These are phyloP conservation scores for Ceratobasidium theobromae DNA, from an alignment of 1,284 basidiomycete genomes.

Conservation along the genomic window DNA sequence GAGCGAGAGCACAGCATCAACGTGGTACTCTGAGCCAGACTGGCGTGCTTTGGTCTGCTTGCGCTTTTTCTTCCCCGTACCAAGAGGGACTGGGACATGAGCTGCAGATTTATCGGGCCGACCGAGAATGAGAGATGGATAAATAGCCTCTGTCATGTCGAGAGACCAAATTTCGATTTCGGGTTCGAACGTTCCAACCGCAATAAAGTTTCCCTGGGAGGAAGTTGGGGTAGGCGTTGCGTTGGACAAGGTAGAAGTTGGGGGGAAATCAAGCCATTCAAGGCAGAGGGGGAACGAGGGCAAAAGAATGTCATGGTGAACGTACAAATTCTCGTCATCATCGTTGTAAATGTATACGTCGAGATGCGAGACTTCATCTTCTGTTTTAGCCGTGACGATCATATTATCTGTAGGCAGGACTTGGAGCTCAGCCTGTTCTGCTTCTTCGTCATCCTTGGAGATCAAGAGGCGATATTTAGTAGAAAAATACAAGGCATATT, in stretches of 20 bases:
- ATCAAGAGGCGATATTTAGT: neutral
- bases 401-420: constrained; percentile 90
- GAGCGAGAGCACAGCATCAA: constrained; percentile 88
- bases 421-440: constrained; percentile 90
- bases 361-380: constrained; percentile 94
- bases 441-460: constrained; percentile 57
- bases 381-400: constrained; percentile 90
- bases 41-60: constrained; percentile 79
- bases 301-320: constrained; percentile 97
- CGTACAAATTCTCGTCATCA: constrained; percentile 87
- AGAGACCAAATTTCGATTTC: constrained; percentile 99
- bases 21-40: constrained; percentile 75
- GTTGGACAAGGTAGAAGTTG: constrained; percentile 50
- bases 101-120: constrained; percentile 81
- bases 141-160: constrained; percentile 91
- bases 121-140: constrained; percentile 90
- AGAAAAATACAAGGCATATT: neutral
- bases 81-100: constrained; percentile 72
- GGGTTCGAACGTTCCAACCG: constrained; percentile 95
- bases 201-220: constrained; percentile 80
- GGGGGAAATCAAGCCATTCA: constrained; percentile 97
- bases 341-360: constrained; percentile 97
- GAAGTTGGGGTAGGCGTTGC: constrained; percentile 40
- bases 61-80: constrained; percentile 93
- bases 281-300: constrained; percentile 97